Evolutionary conservation across 768 basidiomycete genomes (phyloP), one percentile per base, ranked within the genome.

Genomic region (Phaffia tasmanica): DNA sequence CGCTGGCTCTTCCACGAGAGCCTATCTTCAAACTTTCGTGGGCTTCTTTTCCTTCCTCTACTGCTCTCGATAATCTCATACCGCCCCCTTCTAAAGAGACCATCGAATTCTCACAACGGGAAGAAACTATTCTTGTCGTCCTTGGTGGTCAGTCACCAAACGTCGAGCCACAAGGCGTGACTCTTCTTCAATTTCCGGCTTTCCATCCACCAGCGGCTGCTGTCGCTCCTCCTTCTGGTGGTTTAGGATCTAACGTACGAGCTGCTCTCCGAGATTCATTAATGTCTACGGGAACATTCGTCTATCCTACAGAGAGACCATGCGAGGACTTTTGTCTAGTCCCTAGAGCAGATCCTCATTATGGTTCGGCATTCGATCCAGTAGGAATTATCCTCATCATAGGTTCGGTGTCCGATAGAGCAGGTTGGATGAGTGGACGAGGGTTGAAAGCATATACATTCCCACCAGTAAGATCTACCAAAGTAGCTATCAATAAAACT

Each of bases 21-120:
- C 88, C 91, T 4, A 83, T 95, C 46, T 90, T 87, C 80, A 91
- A 88, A 73, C 78, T 93, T 6, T 79, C 86, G 0, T 95, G 90
- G 91, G 87, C 86, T 64, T 81, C 83, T 0, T 89, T 86, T 75
- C 79, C 85, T 0, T 84, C 85, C 72, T 83, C 73, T 51, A 55
- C 74, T 3, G 65, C 21, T n/a, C 64, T 76, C 63, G 69, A 64
- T 25, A 65, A 68, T 19, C 55, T 75, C 8, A 68, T 73, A 27
- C 69, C 75, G 0, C 73, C 78, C 80, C 83, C 58, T 21, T 71
- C 72, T 4, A 70, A 72, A 21, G 74, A 73, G 21, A 75, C 77
- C 18, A 69, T 72, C 42, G 75, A 76, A 18, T 77, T 76, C 67
- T 74, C 74, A 77, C 84, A 72, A 80, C 63, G 86, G 51, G 87